phyloP scores from a whole-genome alignment of 768 basidiomycete species.

The Suillus variegatus region DNA sequence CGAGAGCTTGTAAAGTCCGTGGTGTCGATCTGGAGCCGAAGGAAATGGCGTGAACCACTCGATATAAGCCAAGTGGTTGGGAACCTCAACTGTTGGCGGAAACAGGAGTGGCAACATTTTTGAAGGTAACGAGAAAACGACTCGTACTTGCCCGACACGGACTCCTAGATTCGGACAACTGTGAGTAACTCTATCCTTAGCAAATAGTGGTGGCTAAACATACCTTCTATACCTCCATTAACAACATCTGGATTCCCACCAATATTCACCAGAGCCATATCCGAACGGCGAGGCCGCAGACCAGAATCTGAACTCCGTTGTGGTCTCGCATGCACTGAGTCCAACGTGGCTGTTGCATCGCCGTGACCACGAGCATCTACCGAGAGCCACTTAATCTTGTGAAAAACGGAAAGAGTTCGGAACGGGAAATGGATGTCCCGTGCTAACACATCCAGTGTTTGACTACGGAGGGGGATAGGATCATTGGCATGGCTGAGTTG shows the following conservation, averaged over 20 bases:
- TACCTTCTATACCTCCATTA: conserved; percentile 20
- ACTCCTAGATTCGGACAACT: neutral
- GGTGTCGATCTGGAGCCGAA: conserved; percentile 15
- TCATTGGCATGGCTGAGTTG: conserved; percentile 9
- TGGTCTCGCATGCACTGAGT: conserved; percentile 33
- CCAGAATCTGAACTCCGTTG: neutral
- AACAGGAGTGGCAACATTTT: too few species aligned
- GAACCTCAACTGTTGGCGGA: too few species aligned
- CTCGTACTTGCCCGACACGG: too few species aligned
- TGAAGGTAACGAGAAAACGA: too few species aligned
- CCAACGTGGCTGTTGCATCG: neutral
- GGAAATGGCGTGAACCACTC: conserved; percentile 13
- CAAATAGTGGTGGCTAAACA: neutral
- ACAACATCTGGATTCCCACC: neutral
- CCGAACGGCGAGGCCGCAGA: conserved; percentile 26
- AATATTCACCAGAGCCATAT: conserved; percentile 33
- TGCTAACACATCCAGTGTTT: neutral
- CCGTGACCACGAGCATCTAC: conserved; percentile 6
- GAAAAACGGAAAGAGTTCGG: conserved; percentile 29
- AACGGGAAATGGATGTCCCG: conserved; percentile 16
- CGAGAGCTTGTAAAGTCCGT: conserved; percentile 29
- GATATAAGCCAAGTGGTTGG: conserved; percentile 12
- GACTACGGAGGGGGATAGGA: conserved; percentile 13
- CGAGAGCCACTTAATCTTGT: conserved; percentile 35
- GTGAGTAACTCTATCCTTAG: neutral